These are phyloP conservation scores for Candida montana DNA, from an alignment of 805 yeast genomes.

Conservation along the genomic window DNA sequence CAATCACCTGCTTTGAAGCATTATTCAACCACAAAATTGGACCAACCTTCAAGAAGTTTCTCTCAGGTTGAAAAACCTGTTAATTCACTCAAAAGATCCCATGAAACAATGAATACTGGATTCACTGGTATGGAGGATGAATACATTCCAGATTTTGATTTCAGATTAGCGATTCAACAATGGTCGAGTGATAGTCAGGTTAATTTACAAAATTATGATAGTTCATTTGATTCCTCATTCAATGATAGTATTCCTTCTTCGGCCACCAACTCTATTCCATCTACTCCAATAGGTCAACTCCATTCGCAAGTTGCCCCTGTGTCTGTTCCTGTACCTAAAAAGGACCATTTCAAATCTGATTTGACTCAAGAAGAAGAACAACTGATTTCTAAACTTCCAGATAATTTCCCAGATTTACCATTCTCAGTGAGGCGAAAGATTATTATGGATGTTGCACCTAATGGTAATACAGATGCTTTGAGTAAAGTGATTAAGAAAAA, in stretches of 20 bases:
- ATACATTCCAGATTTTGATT: conserved; percentile 68
- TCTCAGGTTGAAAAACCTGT: conserved; percentile 15
- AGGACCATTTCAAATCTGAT: conserved; percentile 3
- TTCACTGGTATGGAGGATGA: conserved; percentile 61
- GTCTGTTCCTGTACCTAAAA: conserved; percentile 27
- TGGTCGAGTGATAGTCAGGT: conserved; percentile 32
- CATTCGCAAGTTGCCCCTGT: conserved; percentile 34
- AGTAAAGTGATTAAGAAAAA: conserved; percentile 23
- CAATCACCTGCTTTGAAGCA: conserved; percentile 4
- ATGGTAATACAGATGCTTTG: conserved; percentile 27
- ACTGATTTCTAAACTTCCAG: conserved; percentile 37
- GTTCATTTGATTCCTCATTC: conserved; percentile 16
- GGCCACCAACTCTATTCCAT: conserved; percentile 10
- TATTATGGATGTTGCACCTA: conserved; percentile 31
- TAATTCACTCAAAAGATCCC: conserved; percentile 6
- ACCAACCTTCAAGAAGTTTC: conserved; percentile 10
- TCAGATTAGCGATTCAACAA: conserved; percentile 39
- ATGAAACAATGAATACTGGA: neutral
- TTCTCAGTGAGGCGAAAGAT: conserved; percentile 54
- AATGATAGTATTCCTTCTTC: conserved; percentile 14
- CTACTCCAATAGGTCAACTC: conserved; percentile 23
- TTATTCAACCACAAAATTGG: conserved; percentile 4
- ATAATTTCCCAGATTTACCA: conserved; percentile 49
- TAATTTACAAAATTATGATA: conserved; percentile 5
- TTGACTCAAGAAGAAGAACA: conserved; percentile 26